A percentile compares a stretch with the other conserved stretches of the same genome.
Conservation (phyloP, 257 asterid genomes). For the Forsythia viridissima region DNA sequence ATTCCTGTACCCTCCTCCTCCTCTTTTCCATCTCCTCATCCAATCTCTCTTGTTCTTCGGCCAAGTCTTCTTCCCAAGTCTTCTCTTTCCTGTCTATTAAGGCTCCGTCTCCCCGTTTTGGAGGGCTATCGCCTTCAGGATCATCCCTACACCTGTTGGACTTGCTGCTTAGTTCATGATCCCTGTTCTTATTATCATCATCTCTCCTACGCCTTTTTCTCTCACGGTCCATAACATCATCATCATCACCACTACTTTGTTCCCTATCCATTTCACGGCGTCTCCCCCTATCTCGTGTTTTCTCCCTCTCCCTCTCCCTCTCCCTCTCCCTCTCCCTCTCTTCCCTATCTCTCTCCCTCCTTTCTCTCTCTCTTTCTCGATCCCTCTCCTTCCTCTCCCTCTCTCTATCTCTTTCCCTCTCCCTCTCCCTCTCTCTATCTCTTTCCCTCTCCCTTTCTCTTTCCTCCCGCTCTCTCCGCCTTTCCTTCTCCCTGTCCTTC, state of each 20-base stretch:
- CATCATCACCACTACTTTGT: conserved; percentile 57
- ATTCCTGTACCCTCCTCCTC: conserved; percentile 90
- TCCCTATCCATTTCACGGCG: conserved; percentile 44
- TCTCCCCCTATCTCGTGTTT: conserved; percentile 50
- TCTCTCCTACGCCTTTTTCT: conserved; percentile 70
- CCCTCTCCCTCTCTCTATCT: conserved; percentile 19
- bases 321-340: conserved; percentile 29
- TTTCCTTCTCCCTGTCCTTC: conserved; percentile 26
- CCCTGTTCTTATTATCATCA: conserved; percentile 51
- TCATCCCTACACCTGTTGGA: conserved; percentile 41
- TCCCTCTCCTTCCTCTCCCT: conserved; percentile 19
- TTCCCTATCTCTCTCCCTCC: conserved; percentile 29
- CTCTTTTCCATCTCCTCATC: conserved; percentile 88
- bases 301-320: conserved; percentile 31
- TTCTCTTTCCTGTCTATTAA: conserved; percentile 39
- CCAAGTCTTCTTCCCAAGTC: conserved; percentile 69
- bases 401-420: conserved; percentile 27
- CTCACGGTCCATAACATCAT: conserved; percentile 50
- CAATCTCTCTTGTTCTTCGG: conserved; percentile 76
- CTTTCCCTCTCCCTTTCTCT: not conserved
- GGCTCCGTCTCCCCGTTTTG: conserved; percentile 46
- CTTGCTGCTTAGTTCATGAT: conserved; percentile 47
- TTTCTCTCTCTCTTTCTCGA: conserved; percentile 30
- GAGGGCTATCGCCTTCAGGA: conserved; percentile 42
- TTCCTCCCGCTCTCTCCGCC: not conserved